These are phyloP conservation scores for Colletotrichum brevisporum DNA, from an alignment of 2,329 filamentous ascomycete genomes.

Conservation along the genomic window DNA sequence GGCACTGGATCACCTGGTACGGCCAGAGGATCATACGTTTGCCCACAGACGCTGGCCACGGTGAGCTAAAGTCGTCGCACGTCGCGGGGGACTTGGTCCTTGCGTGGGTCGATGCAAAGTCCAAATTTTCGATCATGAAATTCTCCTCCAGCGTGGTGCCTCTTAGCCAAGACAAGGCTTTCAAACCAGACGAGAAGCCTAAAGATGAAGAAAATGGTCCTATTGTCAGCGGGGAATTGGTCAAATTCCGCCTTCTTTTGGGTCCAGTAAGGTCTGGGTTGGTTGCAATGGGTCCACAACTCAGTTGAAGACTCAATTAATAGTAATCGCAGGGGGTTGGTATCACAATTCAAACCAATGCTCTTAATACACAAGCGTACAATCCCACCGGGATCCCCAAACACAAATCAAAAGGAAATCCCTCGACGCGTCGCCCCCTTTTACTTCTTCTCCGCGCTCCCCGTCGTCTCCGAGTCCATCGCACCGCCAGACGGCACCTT, in stretches of 20 bases:
- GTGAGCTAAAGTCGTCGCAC: neutral
- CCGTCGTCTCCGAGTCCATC: slow-evolving; percentile 31
- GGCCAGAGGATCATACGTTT: neutral
- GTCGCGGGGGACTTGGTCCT: neutral
- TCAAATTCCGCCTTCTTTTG: too few relatives aligned
- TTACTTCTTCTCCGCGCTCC: slow-evolving; percentile 36
- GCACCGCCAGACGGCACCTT: slow-evolving; percentile 9
- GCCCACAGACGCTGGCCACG: neutral
- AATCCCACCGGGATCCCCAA: too few relatives aligned
- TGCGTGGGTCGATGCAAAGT: neutral
- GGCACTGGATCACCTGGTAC: neutral
- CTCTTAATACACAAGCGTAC: too few relatives aligned
- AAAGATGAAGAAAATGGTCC: too few relatives aligned
- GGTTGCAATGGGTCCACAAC: too few relatives aligned
- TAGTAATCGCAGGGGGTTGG: neutral
- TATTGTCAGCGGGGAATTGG: too few relatives aligned
- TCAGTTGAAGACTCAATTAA: too few relatives aligned
- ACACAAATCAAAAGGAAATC: neutral
- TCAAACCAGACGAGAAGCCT: too few relatives aligned
- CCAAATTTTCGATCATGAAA: neutral
- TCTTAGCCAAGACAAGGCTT: too few relatives aligned
- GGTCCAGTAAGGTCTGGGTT: too few relatives aligned
- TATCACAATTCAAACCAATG: neutral
- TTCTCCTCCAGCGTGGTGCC: neutral
- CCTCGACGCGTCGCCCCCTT: neutral